These are phyloP conservation scores for Daldinia caldariorum DNA, from an alignment of 495 filamentous ascomycete species.

Conservation along the genomic window DNA sequence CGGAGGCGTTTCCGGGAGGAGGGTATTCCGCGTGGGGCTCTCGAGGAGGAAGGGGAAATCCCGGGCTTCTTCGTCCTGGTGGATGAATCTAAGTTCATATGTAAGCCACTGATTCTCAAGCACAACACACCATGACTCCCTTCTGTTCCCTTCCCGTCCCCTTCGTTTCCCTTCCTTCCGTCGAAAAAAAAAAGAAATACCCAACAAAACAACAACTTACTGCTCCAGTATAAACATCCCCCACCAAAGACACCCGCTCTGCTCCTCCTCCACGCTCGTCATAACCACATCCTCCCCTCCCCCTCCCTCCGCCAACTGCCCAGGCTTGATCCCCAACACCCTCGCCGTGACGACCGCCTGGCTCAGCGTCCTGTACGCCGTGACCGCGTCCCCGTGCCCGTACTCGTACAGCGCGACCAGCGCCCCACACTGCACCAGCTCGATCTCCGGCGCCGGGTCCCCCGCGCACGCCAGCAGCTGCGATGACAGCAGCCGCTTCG, in stretches of 20 bases:
- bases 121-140: too few relatives aligned
- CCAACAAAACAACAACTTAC: slow-evolving; percentile 34
- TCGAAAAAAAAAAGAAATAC: neutral
- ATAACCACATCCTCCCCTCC: slow-evolving; percentile 28
- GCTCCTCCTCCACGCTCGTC: slow-evolving; percentile 43
- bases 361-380: slow-evolving; percentile 47
- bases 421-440: slow-evolving; percentile 45
- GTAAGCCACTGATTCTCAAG: slow-evolving; percentile 6
- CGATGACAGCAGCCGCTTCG: slow-evolving; percentile 42
- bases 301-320: slow-evolving; percentile 28
- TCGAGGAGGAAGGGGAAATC: slow-evolving; percentile 45
- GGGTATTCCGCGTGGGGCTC: slow-evolving; percentile 41
- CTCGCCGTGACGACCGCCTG: slow-evolving; percentile 40
- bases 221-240: slow-evolving; percentile 49
- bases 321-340: slow-evolving; percentile 35
- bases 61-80: slow-evolving; percentile 42
- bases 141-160: neutral
- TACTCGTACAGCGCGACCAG: slow-evolving; percentile 50
- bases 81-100: slow-evolving; percentile 35
- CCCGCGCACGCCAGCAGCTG: slow-evolving; percentile 40
- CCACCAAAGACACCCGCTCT: slow-evolving; percentile 48
- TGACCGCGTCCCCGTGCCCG: slow-evolving; percentile 45
- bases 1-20: slow-evolving; percentile 43
- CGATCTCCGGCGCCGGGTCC: slow-evolving; percentile 39
- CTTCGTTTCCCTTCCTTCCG: neutral